Conservation (phyloP, 2,329 filamentous ascomycete genomes). For the Botrytis aclada region DNA sequence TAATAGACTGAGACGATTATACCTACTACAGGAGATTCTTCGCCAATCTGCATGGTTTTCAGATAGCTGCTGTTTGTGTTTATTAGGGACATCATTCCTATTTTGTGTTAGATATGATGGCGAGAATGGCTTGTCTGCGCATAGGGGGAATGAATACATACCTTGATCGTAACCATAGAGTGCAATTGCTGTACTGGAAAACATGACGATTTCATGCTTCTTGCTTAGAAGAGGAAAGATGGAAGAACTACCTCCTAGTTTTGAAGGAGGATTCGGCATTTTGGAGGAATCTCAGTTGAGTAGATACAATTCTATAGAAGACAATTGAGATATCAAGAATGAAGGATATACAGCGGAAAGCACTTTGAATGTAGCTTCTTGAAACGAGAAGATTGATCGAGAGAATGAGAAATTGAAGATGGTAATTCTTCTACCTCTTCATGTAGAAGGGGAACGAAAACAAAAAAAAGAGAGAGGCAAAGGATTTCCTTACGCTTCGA, state of each 20-base stretch:
- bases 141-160: conserved; percentile 8
- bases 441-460: background rate
- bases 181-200: conserved; percentile 43
- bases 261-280: conserved; percentile 38
- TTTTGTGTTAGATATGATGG: background rate
- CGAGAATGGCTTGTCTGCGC: background rate
- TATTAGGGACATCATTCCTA: conserved; percentile 68
- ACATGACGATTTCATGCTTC: conserved; percentile 40
- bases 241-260: conserved; percentile 26
- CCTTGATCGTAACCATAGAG: conserved; percentile 89
- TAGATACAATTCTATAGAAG: background rate
- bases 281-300: too few species aligned
- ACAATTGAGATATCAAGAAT: background rate
- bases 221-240: conserved; percentile 36
- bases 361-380: background rate
- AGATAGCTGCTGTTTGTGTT: conserved; percentile 57
- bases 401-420: background rate
- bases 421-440: background rate
- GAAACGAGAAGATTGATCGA: background rate
- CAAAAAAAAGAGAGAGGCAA: background rate
- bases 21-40: conserved; percentile 18
- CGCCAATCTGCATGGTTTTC: conserved; percentile 52
- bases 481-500: background rate
- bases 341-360: background rate
- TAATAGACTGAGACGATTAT: conserved; percentile 59